A percentile compares a stretch with the other conserved stretches of the same genome.
These are phyloP conservation scores for Penicillium robsamsonii DNA, from an alignment of 495 filamentous ascomycete species.

Conservation along the genomic window DNA sequence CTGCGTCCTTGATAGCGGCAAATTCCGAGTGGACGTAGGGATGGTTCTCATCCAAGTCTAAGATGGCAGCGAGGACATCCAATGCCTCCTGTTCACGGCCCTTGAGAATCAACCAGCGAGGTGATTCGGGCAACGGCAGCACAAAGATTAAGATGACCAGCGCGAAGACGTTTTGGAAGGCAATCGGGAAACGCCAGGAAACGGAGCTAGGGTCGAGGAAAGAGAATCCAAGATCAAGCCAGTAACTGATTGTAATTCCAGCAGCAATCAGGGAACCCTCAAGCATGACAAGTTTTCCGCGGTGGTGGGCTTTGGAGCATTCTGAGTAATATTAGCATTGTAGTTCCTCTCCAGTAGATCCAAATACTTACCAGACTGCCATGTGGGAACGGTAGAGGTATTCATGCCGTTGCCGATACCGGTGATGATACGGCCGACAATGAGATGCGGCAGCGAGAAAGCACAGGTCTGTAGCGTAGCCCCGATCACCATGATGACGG, in stretches of 20 bases:
- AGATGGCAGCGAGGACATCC: slow-evolving; percentile 34
- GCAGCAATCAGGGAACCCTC: slow-evolving; percentile 36
- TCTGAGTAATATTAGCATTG: slow-evolving; percentile 20
- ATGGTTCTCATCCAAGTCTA: slow-evolving; percentile 27
- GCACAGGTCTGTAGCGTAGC: slow-evolving; percentile 64
- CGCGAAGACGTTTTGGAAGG: slow-evolving; percentile 39
- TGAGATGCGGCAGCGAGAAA: slow-evolving; percentile 57
- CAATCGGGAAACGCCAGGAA: slow-evolving; percentile 39
- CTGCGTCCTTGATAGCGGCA: slow-evolving; percentile 70
- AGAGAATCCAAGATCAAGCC: slow-evolving; percentile 50
- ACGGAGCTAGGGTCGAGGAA: slow-evolving; percentile 31
- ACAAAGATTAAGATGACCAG: slow-evolving; percentile 34
- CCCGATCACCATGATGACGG: slow-evolving; percentile 68
- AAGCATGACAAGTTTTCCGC: slow-evolving; percentile 31
- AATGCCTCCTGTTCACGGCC: slow-evolving; percentile 36
- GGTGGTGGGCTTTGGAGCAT: slow-evolving; percentile 33
- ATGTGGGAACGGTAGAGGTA: slow-evolving; percentile 42
- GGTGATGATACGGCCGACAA: slow-evolving; percentile 63
- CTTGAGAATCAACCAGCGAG: slow-evolving; percentile 46
- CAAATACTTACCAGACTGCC: not conserved
- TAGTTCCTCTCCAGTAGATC: not conserved
- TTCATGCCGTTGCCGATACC: slow-evolving; percentile 63
- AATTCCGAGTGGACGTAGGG: slow-evolving; percentile 60
- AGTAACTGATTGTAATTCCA: slow-evolving; percentile 49
- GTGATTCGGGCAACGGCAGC: slow-evolving; percentile 39